phyloP scores from a whole-genome alignment of 2,329 filamentous ascomycete genomes.

The Blumeriella jaapii region DNA sequence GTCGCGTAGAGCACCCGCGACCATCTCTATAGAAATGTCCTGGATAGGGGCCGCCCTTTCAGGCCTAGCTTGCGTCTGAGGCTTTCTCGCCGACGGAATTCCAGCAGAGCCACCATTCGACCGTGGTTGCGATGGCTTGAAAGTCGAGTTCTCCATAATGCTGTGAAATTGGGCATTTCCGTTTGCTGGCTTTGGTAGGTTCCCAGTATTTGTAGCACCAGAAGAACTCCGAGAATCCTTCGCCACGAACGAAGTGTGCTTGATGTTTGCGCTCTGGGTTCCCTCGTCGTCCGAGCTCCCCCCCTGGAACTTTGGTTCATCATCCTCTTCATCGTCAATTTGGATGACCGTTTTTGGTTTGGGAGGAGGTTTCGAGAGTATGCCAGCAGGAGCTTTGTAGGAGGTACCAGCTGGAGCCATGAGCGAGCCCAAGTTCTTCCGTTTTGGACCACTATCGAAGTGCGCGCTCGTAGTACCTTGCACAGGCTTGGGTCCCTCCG shows the following conservation, averaged over 20 bases:
- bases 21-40: constrained; percentile 36
- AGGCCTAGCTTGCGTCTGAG: constrained; percentile 30
- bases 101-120: background rate
- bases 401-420: constrained; percentile 69
- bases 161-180: constrained; percentile 31
- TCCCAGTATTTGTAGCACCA: constrained; percentile 27
- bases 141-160: constrained; percentile 16
- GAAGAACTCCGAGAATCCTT: constrained; percentile 32
- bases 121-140: constrained; percentile 5
- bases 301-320: constrained; percentile 45
- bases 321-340: constrained; percentile 44
- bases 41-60: constrained; percentile 35
- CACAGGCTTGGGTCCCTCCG: constrained; percentile 3
- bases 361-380: constrained; percentile 26
- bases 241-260: constrained; percentile 42
- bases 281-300: constrained; percentile 54
- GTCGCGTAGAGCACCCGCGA: constrained; percentile 23
- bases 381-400: constrained; percentile 42
- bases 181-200: constrained; percentile 26
- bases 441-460: background rate
- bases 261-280: constrained; percentile 42
- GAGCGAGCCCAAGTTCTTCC: constrained; percentile 36
- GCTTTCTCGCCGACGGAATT: constrained; percentile 3
- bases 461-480: constrained; percentile 2
- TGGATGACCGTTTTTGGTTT: constrained; percentile 32